These are phyloP conservation scores for Boletus sensibilis DNA, from an alignment of 768 basidiomycete genomes.

Conservation along the genomic window DNA sequence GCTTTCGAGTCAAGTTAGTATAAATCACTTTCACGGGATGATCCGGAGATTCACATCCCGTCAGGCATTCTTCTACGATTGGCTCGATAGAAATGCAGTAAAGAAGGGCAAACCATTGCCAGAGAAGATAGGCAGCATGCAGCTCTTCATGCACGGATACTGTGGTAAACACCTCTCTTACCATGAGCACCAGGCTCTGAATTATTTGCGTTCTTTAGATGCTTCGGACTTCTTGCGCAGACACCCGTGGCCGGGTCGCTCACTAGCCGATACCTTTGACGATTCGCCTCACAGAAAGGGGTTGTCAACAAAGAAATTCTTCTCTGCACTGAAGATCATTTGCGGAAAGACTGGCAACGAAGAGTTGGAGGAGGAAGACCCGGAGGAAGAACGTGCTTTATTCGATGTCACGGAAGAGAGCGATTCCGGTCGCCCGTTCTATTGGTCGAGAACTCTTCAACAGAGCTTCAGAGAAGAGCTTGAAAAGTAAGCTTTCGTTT, in stretches of 20 bases:
- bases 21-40: neutral
- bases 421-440: constrained; percentile 61
- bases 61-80: constrained; percentile 90
- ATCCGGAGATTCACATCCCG: neutral
- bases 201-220: constrained; percentile 43
- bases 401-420: constrained; percentile 64
- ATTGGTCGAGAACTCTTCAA: constrained; percentile 79
- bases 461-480: constrained; percentile 84
- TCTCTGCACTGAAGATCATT: constrained; percentile 70
- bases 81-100: constrained; percentile 77
- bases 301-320: constrained; percentile 61
- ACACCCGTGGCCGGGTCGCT: constrained; percentile 85
- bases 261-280: constrained; percentile 82
- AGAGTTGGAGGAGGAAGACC: constrained; percentile 71
- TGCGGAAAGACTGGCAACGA: constrained; percentile 82
- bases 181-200: neutral
- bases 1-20: constrained; percentile 63
- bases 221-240: constrained; percentile 84
- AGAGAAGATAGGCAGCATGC: constrained; percentile 90
- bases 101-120: constrained; percentile 84
- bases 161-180: constrained; percentile 45
- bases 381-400: constrained; percentile 69
- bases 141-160: constrained; percentile 83
- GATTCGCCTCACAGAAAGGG: constrained; percentile 79
- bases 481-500: constrained; percentile 61